Base-by-base conservation (phyloP, 164 flowering plant species). In the Stephania cephalantha region DNA sequence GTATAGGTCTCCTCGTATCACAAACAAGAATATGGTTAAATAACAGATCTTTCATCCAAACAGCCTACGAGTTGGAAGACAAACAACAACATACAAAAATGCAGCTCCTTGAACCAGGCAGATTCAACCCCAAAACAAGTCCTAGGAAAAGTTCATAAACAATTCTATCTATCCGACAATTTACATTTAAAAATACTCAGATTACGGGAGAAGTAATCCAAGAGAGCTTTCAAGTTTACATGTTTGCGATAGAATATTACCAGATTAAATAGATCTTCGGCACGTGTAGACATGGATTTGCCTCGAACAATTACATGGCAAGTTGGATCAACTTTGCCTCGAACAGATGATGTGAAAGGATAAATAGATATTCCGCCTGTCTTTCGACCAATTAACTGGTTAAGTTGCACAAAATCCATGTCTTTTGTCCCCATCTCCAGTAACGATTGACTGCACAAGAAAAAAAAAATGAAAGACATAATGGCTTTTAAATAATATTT, bases 351-450 rank as follows among this genome's bases (percentile, higher is more conserved):
- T 18, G 95, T 92, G 75, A 87, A 85, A 25, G 98, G 99, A 81
- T 88, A 94, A 73, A 96, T 89, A 63, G 99, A 96, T 77, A 96
- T 92, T 76, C 99, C 99, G 77, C 99, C 99, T 30, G 99, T 96
- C 83, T 92, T 96, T 78, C 98, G 88, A 77, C 99, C 99, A 84
- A 95, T 91, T 73, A 96, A 87, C 84, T 91, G 99, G 80, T 90
- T 96, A 73, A 96, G 91, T 80, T 96, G 98, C 76, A 96, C 94
- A 79, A 96, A 96, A 65, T 86, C 89, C 90, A 92, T 52, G 78
- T 96, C 97, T 79, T 92, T 91, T 61, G 98, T 96, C 53, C 99
- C 99, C 99, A 96, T 96, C 91, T 96, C 97, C 83, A 90, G 81
- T 85, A 96, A 84, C 10, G 99, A 96, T 75, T 94, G 98, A 77